These are phyloP conservation scores for Dissoconium aciculare DNA, from an alignment of 2,329 filamentous ascomycete genomes.

Conservation along the genomic window DNA sequence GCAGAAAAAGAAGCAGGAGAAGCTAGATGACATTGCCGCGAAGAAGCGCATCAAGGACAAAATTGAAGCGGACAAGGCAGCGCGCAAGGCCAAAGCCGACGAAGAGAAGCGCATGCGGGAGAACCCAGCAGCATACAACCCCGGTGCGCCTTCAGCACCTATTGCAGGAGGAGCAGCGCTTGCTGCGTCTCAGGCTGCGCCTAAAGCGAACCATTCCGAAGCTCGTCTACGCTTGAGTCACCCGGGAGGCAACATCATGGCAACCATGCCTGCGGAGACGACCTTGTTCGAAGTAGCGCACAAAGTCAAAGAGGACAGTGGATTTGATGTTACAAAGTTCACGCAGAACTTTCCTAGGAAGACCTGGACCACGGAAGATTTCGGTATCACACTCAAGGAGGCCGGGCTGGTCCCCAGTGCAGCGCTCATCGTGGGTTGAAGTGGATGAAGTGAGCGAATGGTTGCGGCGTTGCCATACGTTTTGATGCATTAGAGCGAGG, in stretches of 20 bases:
- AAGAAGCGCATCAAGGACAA: slow-evolving; percentile 82
- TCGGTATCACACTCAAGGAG: slow-evolving; percentile 84
- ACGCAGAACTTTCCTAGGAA: slow-evolving; percentile 78
- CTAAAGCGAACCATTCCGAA: slow-evolving; percentile 61
- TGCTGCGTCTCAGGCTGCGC: slow-evolving; percentile 22
- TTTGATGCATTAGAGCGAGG: no score
- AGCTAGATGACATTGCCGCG: slow-evolving; percentile 67
- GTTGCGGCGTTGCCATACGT: no score
- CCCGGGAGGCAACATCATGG: slow-evolving; percentile 64
- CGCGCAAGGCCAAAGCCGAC: slow-evolving; percentile 71
- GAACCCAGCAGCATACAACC: slow-evolving; percentile 44
- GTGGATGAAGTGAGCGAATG: neutral
- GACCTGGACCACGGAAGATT: slow-evolving; percentile 54
- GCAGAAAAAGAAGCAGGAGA: slow-evolving; percentile 72
- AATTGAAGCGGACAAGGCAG: slow-evolving; percentile 89
- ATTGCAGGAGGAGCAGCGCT: slow-evolving; percentile 16
- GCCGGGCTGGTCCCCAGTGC: slow-evolving; percentile 80
- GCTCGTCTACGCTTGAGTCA: slow-evolving; percentile 72
- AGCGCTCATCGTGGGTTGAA: slow-evolving; percentile 56
- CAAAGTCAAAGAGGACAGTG: slow-evolving; percentile 55
- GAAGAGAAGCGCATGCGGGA: slow-evolving; percentile 73
- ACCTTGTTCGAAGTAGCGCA: slow-evolving; percentile 87
- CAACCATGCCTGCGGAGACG: slow-evolving; percentile 76
- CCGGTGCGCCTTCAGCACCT: slow-evolving; percentile 32
- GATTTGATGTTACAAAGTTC: slow-evolving; percentile 58